Evolutionary conservation across 164 flowering plant species (phyloP), one percentile per base, ranked within the genome.

Genomic region (Liquidambar formosana): DNA sequence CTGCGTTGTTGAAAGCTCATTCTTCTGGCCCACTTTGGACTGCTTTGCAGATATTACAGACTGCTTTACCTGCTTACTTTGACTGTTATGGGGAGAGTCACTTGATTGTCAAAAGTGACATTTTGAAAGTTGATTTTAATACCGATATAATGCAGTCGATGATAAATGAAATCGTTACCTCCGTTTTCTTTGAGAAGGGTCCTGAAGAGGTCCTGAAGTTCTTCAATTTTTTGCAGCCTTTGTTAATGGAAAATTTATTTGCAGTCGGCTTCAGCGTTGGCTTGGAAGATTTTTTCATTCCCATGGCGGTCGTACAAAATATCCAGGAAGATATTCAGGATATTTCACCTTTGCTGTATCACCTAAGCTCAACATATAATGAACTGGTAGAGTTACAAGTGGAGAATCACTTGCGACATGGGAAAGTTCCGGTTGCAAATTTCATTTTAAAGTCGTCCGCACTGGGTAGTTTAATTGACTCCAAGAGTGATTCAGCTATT

Each of bases 231-330:
- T 52, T 94, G n/a, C 97, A 92, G 68, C 97, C 99, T 3, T 25
- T 94, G 62, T 61, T 92, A 68, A 94, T 94, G 99, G 97, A 94
- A 59, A 72, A 75, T 72, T 41, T 94, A 19, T 85, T 77, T 73
- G 57, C 78, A 5, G 77, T 82, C 71, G 99, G 99, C 4, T 94
- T 79, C 53, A 90, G 91, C 64, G 79, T 94, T 22, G 64, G 86
- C n/a, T 69, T 94, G 67, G 78, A 83, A 62, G 99, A 94, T 68
- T 84, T 92, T 64, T 70, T 46, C 49, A 56, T 91, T 58, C 76
- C 88, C 4, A 64, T 26, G 62, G 68, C 63, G 3, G 61, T 72
- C 23, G 25, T 71, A 19, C 23, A 66, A 49, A 65, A 68, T 52
- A 71, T 85, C 8, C 77, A 74, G 25, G 74, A 38, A 46, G 68